A percentile compares a stretch with the other conserved stretches of the same genome.
Conservation (phyloP, 1,139 yeast species). For the Taphrina sp. region DNA sequence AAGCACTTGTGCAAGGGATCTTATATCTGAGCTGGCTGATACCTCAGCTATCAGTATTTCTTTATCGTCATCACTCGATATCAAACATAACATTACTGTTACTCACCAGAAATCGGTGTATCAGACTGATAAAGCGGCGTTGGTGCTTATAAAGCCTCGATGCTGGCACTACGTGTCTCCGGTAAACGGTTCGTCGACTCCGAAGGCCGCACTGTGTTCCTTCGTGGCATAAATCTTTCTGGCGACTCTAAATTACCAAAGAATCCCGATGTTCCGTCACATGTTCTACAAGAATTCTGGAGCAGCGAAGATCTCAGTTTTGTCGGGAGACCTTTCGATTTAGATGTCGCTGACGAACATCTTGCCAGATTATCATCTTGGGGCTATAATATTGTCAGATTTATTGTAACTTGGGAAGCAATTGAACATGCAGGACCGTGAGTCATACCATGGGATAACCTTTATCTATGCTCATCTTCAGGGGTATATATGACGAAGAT, state of each 20-base stretch:
- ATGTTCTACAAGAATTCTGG: conserved; percentile 55
- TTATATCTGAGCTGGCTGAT: too few species aligned
- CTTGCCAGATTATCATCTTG: conserved; percentile 67
- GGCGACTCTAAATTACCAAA: conserved; percentile 72
- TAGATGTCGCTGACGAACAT: conserved; percentile 70
- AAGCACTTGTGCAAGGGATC: too few species aligned
- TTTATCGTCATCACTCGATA: too few species aligned
- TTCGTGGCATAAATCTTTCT: conserved; percentile 83
- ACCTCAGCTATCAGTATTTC: too few species aligned
- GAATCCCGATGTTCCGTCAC: conserved; percentile 56
- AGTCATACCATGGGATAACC: neutral
- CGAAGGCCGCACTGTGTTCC: conserved; percentile 57
- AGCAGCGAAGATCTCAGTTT: conserved; percentile 73
- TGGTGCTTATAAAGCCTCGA: too few species aligned
- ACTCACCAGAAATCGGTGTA: too few species aligned
- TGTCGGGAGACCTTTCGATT: conserved; percentile 76
- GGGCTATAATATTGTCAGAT: conserved; percentile 79
- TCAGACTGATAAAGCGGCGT: too few species aligned
- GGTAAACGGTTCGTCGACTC: conserved; percentile 53
- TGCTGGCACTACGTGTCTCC: conserved; percentile 32
- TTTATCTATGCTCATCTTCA: neutral
- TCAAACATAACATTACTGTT: too few species aligned
- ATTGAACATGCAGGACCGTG: conserved; percentile 81
- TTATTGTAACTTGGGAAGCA: conserved; percentile 88
- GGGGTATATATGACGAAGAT: conserved; percentile 70